Conservation (phyloP, 169 alveolate species). For the Blepharisma undulans region DNA sequence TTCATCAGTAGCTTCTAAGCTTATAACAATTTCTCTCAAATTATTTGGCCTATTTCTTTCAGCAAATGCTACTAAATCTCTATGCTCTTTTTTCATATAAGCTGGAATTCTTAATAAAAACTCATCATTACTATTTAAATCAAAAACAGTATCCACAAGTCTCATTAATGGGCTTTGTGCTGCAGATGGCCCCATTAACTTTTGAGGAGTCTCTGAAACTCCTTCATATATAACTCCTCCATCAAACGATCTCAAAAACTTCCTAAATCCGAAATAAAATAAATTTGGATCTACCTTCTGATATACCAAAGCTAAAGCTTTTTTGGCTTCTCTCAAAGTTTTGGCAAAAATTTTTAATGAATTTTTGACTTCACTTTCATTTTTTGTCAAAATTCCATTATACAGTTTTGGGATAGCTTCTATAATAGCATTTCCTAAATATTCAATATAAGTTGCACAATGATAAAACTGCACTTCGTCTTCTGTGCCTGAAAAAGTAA, state of each 20-base stretch:
- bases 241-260: background rate
- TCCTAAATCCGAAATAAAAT: slow-evolving; percentile 22
- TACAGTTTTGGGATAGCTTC: background rate
- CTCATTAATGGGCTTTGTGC: slow-evolving; percentile 14
- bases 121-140: background rate
- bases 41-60: background rate
- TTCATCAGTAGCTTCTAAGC: background rate
- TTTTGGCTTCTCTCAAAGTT: background rate
- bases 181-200: slow-evolving; percentile 16
- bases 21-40: background rate
- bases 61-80: background rate
- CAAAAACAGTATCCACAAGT: background rate
- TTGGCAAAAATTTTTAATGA: background rate
- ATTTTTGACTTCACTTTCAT: background rate
- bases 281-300: slow-evolving; percentile 1
- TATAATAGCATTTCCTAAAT: background rate
- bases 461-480: slow-evolving; percentile 3
- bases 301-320: background rate
- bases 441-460: background rate
- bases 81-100: slow-evolving; percentile 26
- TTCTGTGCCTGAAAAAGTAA: slow-evolving; percentile 12
- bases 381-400: background rate
- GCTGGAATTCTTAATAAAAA: background rate
- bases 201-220: background rate
- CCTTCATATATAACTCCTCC: background rate